Conservation (phyloP, 306 rosid genomes). For the Cucurbita argyrosperma region DNA sequence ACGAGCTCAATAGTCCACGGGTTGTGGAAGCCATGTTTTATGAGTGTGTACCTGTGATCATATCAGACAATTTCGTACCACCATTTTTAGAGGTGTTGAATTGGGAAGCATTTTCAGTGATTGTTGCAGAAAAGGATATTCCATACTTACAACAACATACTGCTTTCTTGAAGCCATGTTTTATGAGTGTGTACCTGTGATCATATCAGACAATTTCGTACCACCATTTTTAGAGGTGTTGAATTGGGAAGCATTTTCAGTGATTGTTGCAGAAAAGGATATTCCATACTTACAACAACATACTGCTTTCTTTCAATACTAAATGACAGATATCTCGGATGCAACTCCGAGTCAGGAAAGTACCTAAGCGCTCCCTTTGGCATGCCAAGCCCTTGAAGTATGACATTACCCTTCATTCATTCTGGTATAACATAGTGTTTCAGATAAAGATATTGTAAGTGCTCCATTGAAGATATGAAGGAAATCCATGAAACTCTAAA, state of each 20-base stretch:
- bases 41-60: constrained; percentile 91
- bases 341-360: constrained; percentile 70
- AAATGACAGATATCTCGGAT: constrained; percentile 53
- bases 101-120: constrained; percentile 76
- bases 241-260: constrained; percentile 74
- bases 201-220: constrained; percentile 92
- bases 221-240: constrained; percentile 88
- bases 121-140: constrained; percentile 72
- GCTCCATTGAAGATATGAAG: not conserved
- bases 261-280: constrained; percentile 72
- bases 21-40: constrained; percentile 80
- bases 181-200: constrained; percentile 89
- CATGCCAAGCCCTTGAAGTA: constrained; percentile 65
- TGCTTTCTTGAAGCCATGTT: constrained; percentile 83
- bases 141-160: constrained; percentile 51
- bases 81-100: constrained; percentile 82
- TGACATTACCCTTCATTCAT: constrained; percentile 90
- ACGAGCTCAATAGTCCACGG: constrained; percentile 86
- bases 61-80: constrained; percentile 93
- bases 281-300: constrained; percentile 52
- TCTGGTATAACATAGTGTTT: constrained; percentile 86
- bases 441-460: constrained; percentile 34
- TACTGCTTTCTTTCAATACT: constrained; percentile 54
- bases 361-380: constrained; percentile 85
- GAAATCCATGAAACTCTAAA: not conserved